Evolutionary conservation across 2,329 filamentous ascomycete species (phyloP), one percentile per base, ranked within the genome.

Genomic region (Hymenoscyphus infarciens): DNA sequence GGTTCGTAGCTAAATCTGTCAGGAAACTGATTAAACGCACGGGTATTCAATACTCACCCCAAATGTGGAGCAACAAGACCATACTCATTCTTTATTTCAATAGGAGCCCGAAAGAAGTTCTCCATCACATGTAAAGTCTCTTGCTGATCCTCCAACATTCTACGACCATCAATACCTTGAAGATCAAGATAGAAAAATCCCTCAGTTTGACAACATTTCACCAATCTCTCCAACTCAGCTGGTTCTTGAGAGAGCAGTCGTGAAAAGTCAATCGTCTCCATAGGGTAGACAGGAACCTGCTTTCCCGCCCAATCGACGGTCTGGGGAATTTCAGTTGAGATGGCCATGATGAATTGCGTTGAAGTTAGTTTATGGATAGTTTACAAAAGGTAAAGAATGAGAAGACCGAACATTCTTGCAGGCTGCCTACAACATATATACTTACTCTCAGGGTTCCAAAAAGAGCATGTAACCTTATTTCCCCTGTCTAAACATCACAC

Each of bases 131-230:
- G 76, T 33, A 84, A 76, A 2, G 79, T 80, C 67, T 82, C 77
- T 70, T 83, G 76, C 66, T 82, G 77, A 72, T 84, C 82, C 39
- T 78, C 76, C 62, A 84, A 76, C 73, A 82, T 78, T 56, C 81
- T 73, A 63, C 81, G 80, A 65, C 82, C 82, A 68, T 84, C 82
- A 63, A 83, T 81, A 65, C 76, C 77, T 65, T 79, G 70, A 10
- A 84, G 77, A 70, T 84, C 80, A 49, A 85, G 77, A 70, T 84
- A 83, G 73, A 84, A 85, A 76, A 80, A 85, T 1, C 82, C 82
- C 38, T 81, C 78, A 22, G 78, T 75, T 63, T 80, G 74, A 71
- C 82, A 84, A 66, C 76, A 77, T 39, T 77, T 74, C 61, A 83
- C 71, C 7, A 83, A 74, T 68, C 79, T 82, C 64, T 83, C 80